Evolutionary conservation across 2,329 filamentous ascomycete species (phyloP).

Genomic region (Fusarium buharicum): DNA sequence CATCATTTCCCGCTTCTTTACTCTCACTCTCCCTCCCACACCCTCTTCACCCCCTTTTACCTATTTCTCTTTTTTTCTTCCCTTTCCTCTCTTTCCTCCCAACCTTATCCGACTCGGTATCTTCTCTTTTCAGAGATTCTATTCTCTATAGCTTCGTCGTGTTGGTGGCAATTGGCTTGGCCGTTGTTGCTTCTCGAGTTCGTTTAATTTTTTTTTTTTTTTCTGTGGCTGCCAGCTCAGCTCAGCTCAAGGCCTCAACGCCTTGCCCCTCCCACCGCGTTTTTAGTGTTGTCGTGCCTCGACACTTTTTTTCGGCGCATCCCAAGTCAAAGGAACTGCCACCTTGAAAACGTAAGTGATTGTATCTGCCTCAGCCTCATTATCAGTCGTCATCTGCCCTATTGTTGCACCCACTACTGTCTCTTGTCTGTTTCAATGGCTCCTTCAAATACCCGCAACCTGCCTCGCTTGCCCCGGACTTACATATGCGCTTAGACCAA

Average conservation of each 20-base stretch:
- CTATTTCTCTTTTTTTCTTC: slow-evolving; percentile 7
- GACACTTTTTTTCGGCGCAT: slow-evolving; percentile 29
- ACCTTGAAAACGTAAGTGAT: slow-evolving; percentile 35
- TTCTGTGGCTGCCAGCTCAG: slow-evolving; percentile 25
- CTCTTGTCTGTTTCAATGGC: slow-evolving; percentile 34
- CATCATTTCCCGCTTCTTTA: slow-evolving; percentile 35
- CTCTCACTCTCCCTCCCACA: slow-evolving; percentile 32
- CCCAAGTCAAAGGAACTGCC: slow-evolving; percentile 16
- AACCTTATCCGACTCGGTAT: slow-evolving; percentile 1
- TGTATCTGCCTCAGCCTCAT: slow-evolving; percentile 30
- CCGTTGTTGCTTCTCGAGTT: slow-evolving; percentile 15
- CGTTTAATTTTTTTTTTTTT: slow-evolving; percentile 15
- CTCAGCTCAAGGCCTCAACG: slow-evolving; percentile 22
- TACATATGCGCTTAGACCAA: slow-evolving; percentile 43
- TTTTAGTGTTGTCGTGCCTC: slow-evolving; percentile 35
- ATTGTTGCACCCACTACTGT: slow-evolving; percentile 6
- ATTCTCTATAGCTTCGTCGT: slow-evolving; percentile 19
- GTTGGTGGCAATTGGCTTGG: slow-evolving; percentile 36
- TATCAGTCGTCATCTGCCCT: slow-evolving; percentile 8
- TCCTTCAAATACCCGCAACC: slow-evolving; percentile 32
- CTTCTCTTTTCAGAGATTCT: slow-evolving; percentile 16
- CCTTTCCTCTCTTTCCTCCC: neutral
- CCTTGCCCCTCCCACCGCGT: slow-evolving; percentile 35
- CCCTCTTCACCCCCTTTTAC: slow-evolving; percentile 36
- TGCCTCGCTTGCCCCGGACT: slow-evolving; percentile 36